Base-by-base conservation (phyloP, 805 yeast species). In the Lachancea lanzarotensis region DNA sequence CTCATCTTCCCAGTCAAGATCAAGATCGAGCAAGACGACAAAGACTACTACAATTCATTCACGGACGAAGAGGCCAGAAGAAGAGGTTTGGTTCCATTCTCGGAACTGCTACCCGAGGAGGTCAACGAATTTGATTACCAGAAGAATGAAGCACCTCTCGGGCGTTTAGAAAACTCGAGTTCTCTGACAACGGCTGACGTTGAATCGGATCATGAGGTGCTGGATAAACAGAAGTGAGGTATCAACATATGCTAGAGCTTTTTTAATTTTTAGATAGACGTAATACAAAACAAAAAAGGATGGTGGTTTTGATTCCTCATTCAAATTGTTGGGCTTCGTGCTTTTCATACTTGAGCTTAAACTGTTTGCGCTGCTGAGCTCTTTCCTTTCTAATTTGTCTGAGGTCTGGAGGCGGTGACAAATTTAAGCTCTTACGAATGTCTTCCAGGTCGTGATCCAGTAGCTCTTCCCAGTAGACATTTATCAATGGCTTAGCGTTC, bases 391-490 rank as follows among this genome's bases (percentile, higher is more conserved):
- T 71, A 57, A 88, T 67, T 35, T 65, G 69, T 52, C 96, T 72
- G 66, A 89, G 75, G 59, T 89, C 89, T 9, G 87, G 86, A 0
- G 96, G 96, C 46, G 74, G 74, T 47, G 77, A 81, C 42, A 91
- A 80, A 3, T 89, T 85, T 49, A 91, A 66, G 46, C 83, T 84
- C 4, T 56, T 53, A 56, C 96, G 78, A 38, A 93, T 67, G 55
- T 82, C 88, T 45, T 79, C 71, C 4, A 87, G 76, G 60, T 89
- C 91, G 49, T 72, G 72, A 20, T 81, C 85, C 54, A 93, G 69
- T 17, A 81, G 66, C 36, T 86, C 75, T 61, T 93, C 98, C 98
- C 98, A 91, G 60, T 85, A 87, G 0, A 91, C 89, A 60, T 87
- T 86, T 44, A 91, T 80, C 57, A 93, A 71, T 1, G 93, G 84